Evolutionary conservation across 495 filamentous ascomycete species (phyloP).

Genomic region (Cudoniella acicularis): DNA sequence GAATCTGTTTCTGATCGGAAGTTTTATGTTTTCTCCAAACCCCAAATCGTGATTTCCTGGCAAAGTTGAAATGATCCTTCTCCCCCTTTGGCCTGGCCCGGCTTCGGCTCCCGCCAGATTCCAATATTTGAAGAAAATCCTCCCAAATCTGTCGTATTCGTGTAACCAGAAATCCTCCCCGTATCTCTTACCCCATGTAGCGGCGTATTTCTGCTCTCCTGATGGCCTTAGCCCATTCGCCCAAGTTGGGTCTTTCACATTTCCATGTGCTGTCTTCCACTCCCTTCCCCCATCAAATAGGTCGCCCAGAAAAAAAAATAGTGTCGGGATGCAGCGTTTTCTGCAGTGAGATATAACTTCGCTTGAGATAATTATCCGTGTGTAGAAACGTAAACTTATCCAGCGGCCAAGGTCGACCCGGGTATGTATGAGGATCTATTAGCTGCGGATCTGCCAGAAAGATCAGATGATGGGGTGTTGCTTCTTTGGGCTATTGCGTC

Average conservation of each 20-base stretch:
- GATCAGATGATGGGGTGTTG: conserved; percentile 78
- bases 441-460: conserved; percentile 97
- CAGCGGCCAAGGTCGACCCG: conserved; percentile 86
- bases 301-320: conserved; percentile 86
- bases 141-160: conserved; percentile 75
- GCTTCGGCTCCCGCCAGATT: conserved; percentile 36
- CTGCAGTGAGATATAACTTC: conserved; percentile 72
- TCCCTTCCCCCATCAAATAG: conserved; percentile 96
- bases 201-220: conserved; percentile 46
- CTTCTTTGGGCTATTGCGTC: conserved; percentile 60
- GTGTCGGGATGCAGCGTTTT: conserved; percentile 69
- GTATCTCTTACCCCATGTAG: conserved; percentile 68
- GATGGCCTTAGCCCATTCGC: conserved; percentile 41
- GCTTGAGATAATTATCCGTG: conserved; percentile 84
- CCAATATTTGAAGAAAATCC: conserved; percentile 72
- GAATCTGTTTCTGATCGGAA: conserved; percentile 75
- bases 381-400: conserved; percentile 73
- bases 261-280: conserved; percentile 67
- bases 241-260: conserved; percentile 59
- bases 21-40: conserved; percentile 79
- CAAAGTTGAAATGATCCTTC: conserved; percentile 73
- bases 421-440: conserved; percentile 94
- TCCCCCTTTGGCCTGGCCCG: conserved; percentile 35
- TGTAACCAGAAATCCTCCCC: conserved; percentile 74
- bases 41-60: conserved; percentile 98